Evolutionary conservation across 306 rosid species (phyloP).

Genomic region (Coriaria nepalensis): DNA sequence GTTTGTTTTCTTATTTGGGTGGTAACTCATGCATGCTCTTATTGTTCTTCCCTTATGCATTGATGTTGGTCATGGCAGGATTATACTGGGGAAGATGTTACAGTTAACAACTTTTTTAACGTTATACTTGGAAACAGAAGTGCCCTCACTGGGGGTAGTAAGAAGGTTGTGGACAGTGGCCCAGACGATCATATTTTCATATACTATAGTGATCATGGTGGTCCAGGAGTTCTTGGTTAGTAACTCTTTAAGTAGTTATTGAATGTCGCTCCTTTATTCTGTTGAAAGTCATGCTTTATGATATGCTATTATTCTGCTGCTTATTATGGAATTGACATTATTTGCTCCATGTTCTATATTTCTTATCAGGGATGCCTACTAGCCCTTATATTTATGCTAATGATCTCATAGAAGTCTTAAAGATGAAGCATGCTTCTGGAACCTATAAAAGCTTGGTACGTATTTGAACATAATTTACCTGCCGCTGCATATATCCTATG

Average conservation of each 20-base stretch:
- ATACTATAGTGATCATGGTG: slow-evolving; percentile 82
- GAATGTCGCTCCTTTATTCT: too few relatives aligned
- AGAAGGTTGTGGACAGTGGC: slow-evolving; percentile 89
- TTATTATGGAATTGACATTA: neutral
- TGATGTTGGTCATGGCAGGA: slow-evolving; percentile 36
- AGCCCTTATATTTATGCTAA: slow-evolving; percentile 51
- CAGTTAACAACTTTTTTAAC: slow-evolving; percentile 50
- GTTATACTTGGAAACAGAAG: slow-evolving; percentile 75
- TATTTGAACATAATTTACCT: slow-evolving; percentile 1
- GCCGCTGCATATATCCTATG: too few relatives aligned
- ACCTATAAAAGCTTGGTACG: slow-evolving; percentile 65
- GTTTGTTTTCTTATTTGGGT: slow-evolving; percentile 18
- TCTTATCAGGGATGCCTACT: slow-evolving; percentile 64
- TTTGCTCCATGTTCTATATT: neutral
- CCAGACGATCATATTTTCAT: slow-evolving; percentile 88
- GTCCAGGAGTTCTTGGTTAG: slow-evolving; percentile 97
- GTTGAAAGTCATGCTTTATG: too few relatives aligned
- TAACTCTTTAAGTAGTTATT: slow-evolving; percentile 4
- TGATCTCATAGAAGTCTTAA: slow-evolving; percentile 54
- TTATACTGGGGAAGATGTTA: slow-evolving; percentile 73
- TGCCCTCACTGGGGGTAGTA: slow-evolving; percentile 81
- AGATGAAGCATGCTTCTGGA: slow-evolving; percentile 67
- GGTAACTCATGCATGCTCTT: neutral
- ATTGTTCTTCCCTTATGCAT: too few relatives aligned
- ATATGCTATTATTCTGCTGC: neutral